Evolutionary conservation across 75 land plant genomes (phyloP), one percentile per base, ranked within the genome.

Genomic region (Chamaecyparis obtusa): DNA sequence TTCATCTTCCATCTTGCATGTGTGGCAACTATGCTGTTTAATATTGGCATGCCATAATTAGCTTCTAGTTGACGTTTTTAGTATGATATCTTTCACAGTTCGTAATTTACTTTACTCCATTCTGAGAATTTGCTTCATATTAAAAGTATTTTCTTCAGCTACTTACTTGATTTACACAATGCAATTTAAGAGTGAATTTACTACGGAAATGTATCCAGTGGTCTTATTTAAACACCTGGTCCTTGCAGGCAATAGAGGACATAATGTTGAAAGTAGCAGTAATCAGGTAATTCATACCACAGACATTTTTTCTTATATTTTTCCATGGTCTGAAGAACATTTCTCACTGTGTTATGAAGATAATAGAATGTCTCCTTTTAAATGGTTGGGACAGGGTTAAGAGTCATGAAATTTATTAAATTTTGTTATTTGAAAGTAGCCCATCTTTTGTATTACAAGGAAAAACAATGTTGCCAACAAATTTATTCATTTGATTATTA

Each of bases 231-330:
- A 77, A 44, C 46, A 21, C n/a, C 48, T 44, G 83, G 13, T 46
- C 14, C 83, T 81, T 81, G 48, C 83, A 81, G 83, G 83, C 51
- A 81, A 44, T 48, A 81, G 83, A 81, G 83, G 83, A 44, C 51
- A 81, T 44, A n/a, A 44, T 81, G 83, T 11, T 81, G 83, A n/a
- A 11, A 44, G 83, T 44, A 81, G 49, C 51, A 81, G n/a, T 44
- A 37, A 39, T 81, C 83, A 81, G 83, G 83, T 81, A 81, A 30
- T 81, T 81, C 32, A 81, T 81, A 81, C 15, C 3, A 24, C 14
- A 7, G 2, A 81, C 3, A 2, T 44, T 81, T 46, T 81, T 24
- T 81, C 51, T 41, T 24, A 24, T 76, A 51, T 76, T 37, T 77
- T 17, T 1, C 24, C 15, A 39, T 77, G 21, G 37, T 19, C 39